Evolutionary conservation across 495 filamentous ascomycete genomes (phyloP).

Genomic region (Aspergillus diversus): DNA sequence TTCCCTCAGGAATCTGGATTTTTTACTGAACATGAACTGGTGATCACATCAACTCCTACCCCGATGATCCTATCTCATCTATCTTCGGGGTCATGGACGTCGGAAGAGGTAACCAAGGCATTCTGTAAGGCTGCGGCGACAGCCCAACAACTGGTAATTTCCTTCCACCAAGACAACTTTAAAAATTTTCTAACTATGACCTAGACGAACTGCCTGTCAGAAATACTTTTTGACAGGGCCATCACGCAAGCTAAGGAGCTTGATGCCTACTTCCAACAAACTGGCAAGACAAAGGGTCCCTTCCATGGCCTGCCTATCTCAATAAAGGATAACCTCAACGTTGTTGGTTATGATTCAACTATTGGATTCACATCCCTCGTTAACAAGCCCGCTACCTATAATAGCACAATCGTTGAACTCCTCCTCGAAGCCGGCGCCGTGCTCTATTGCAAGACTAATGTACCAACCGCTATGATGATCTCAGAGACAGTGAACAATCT

Average conservation of each 20-base stretch:
- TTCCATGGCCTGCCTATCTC: conserved; percentile 64
- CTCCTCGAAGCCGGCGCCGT: conserved; percentile 15
- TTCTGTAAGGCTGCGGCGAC: not conserved
- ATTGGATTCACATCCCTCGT: conserved; percentile 25
- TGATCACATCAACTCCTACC: no score
- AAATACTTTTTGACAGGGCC: not conserved
- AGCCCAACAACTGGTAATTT: not conserved
- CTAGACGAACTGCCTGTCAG: not conserved
- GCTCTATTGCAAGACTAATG: conserved; percentile 19
- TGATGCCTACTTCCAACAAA: conserved; percentile 36
- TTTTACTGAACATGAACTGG: no score
- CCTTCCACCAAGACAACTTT: no score
- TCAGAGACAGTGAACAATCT: not conserved
- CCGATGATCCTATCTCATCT: no score
- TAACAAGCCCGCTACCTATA: conserved; percentile 17
- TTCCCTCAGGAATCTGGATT: no score
- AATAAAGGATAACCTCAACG: conserved; percentile 23
- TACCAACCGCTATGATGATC: conserved; percentile 12
- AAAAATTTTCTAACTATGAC: not conserved
- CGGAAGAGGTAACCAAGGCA: conserved; percentile 6
- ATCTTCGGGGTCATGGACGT: no score
- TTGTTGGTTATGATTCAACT: conserved; percentile 19
- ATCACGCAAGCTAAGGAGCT: conserved; percentile 31
- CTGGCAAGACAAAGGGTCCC: conserved; percentile 54
- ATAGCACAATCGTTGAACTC: conserved; percentile 17